Base-by-base conservation (phyloP, 2,329 filamentous ascomycete genomes). In the Colletotrichum orbiculare region DNA sequence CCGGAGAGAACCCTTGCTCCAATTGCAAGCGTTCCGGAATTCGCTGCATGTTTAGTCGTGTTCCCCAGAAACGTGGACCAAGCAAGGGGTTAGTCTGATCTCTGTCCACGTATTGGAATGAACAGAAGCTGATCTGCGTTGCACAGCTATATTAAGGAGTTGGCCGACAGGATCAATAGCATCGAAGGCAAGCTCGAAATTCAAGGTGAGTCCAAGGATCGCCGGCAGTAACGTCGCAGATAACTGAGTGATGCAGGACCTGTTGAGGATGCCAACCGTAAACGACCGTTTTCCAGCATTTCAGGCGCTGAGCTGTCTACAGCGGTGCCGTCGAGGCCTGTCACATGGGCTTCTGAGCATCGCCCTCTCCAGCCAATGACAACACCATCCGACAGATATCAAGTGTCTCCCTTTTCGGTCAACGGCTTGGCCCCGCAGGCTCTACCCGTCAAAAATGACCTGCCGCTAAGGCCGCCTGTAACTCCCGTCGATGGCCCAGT, bases 11-110 rank as follows among this genome's bases (percentile, higher is more conserved):
- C 64, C 89, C 91, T 6, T 97, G 94, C 73, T 91, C 91, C 3
- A 95, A 93, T 72, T 97, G 94, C 75, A 88, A 89, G 59, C 87
- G 93, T 57, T 89, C 92, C 8, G 86, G 87, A n/a, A 86, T 89
- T n/a, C 82, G 83, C 25, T 97, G 94, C 77, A 85, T 94, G 17
- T 97, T 97, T 74, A 96, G 92, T 76, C 87, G 94, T 54, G 90
- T 96, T 58, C 93, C 93, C 1, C 92, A 96, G 83, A 97, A 96
- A 77, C 86, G 92, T 66, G 93, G 94, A 2, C 93, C 94, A 3
- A 96, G 91, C 74, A 97, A 97, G 85, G 94, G 94, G 85, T 92
- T 84, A 71, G 80, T 41, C 67, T 33, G 38, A 9, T n/a, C 33
- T 33, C 35, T 55, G 55, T 60, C 64, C 33, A 11, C 10, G 37